phyloP scores from a whole-genome alignment of 1,284 basidiomycete species.

The Papiliotrema laurentii region DNA sequence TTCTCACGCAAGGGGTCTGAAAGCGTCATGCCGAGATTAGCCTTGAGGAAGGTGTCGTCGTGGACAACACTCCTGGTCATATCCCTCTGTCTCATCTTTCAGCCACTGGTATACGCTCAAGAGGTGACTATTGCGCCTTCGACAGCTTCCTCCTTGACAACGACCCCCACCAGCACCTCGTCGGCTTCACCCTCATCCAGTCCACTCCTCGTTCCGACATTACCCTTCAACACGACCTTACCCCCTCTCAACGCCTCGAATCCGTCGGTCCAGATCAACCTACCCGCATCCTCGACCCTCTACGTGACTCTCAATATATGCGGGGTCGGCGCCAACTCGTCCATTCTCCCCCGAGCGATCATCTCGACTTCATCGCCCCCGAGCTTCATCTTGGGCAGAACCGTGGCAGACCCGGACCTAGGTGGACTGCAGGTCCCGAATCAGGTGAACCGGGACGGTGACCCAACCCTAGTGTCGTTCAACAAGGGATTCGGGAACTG shows the following conservation, averaged over 20 bases:
- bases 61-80: no score
- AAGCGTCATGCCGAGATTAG: no score
- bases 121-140: no score
- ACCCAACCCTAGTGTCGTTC: slow-evolving; percentile 54
- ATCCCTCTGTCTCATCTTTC: no score
- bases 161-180: no score
- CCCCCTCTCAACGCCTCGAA: slow-evolving; percentile 21
- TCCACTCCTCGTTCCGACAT: no score
- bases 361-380: slow-evolving; percentile 47
- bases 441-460: slow-evolving; percentile 44
- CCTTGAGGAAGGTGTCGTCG: no score
- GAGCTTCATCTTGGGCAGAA: slow-evolving; percentile 53
- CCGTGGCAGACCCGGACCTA: slow-evolving; percentile 57
- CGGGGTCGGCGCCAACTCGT: slow-evolving; percentile 22
- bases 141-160: no score
- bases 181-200: no score
- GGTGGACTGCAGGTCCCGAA: slow-evolving; percentile 50
- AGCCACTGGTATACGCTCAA: no score
- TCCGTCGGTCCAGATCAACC: slow-evolving; percentile 15
- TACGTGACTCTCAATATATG: slow-evolving; percentile 31
- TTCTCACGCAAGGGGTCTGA: no score
- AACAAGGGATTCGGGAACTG: slow-evolving; percentile 58
- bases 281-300: slow-evolving; percentile 16
- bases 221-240: not conserved
- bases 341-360: slow-evolving; percentile 22